phyloP scores from a whole-genome alignment of 2,329 filamentous ascomycete genomes.

The Tolypocladium album region DNA sequence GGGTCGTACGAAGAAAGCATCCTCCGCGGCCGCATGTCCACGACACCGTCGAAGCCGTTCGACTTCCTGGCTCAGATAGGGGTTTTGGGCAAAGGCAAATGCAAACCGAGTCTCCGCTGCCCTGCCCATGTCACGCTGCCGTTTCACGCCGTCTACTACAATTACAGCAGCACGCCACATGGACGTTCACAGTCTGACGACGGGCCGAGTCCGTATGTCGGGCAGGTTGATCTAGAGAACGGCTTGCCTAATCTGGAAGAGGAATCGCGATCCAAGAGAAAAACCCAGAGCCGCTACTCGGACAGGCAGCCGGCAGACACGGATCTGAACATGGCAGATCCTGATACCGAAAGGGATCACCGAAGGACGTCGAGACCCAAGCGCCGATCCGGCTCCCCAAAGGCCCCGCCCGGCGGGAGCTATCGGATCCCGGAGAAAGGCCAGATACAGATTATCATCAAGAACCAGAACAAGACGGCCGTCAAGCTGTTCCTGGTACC shows the following conservation, averaged over 20 bases:
- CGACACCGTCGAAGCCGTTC: conserved; percentile 81
- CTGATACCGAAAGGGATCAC: conserved; percentile 17
- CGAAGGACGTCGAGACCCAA: conserved; percentile 27
- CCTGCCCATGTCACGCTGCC: conserved; percentile 83
- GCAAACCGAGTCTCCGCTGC: conserved; percentile 74
- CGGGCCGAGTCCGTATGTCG: conserved; percentile 91
- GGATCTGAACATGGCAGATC: conserved; percentile 10
- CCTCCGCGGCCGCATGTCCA: conserved; percentile 90
- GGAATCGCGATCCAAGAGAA: conserved; percentile 35
- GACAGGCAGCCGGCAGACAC: conserved; percentile 23
- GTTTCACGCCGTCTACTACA: conserved; percentile 94
- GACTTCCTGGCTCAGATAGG: conserved; percentile 94
- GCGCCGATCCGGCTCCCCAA: conserved; percentile 39
- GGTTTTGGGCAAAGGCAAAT: conserved; percentile 79
- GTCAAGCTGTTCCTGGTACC: conserved; percentile 93
- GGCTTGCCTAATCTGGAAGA: conserved; percentile 47
- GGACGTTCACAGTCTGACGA: conserved; percentile 60
- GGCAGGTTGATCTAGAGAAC: conserved; percentile 83
- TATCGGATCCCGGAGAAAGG: conserved; percentile 92
- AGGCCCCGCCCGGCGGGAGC: conserved; percentile 69
- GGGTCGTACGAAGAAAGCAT: conserved; percentile 98
- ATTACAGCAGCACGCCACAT: conserved; percentile 61
- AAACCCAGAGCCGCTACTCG: conserved; percentile 32
- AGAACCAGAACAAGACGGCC: conserved; percentile 96
- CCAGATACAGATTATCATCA: conserved; percentile 92